Conservation (phyloP, 2,329 filamentous ascomycete species). For the Calycina herbarum region DNA sequence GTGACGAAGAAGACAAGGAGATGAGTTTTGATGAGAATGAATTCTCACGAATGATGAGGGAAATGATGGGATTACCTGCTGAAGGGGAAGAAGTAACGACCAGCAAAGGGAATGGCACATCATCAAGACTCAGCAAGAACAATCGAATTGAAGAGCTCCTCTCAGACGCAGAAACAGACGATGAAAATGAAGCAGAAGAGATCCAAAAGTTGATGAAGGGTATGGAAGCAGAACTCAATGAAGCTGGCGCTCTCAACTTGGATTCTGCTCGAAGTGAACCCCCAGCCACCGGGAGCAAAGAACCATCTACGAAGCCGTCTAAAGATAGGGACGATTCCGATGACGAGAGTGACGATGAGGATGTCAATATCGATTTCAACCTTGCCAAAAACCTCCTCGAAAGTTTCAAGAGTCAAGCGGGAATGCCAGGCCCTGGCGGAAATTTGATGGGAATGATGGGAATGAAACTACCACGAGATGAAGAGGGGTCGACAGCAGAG, state of each 20-base stretch:
- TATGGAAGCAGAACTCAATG: slow-evolving; percentile 72
- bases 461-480: slow-evolving; percentile 76
- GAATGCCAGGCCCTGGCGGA: slow-evolving; percentile 79
- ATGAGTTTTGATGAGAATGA: slow-evolving; percentile 82
- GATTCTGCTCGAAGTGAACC: slow-evolving; percentile 42
- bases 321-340: slow-evolving; percentile 35
- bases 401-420: slow-evolving; percentile 87
- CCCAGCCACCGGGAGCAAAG: slow-evolving; percentile 31
- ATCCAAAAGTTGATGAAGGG: slow-evolving; percentile 65
- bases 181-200: slow-evolving; percentile 54
- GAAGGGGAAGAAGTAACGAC: slow-evolving; percentile 17
- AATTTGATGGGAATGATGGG: slow-evolving; percentile 89
- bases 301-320: slow-evolving; percentile 24
- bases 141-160: slow-evolving; percentile 31
- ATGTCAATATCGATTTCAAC: slow-evolving; percentile 80
- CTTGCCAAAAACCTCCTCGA: slow-evolving; percentile 88
- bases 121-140: slow-evolving; percentile 13
- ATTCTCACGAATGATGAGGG: slow-evolving; percentile 84
- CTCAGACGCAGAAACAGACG: slow-evolving; percentile 40
- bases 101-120: slow-evolving; percentile 15
- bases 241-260: slow-evolving; percentile 64
- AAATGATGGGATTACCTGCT: slow-evolving; percentile 75
- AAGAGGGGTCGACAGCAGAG: slow-evolving; percentile 45
- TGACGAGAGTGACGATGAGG: slow-evolving; percentile 55
- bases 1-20: slow-evolving; percentile 70